These are phyloP conservation scores for Trichoderma gracile DNA, from an alignment of 2,329 filamentous ascomycete genomes.

Conservation along the genomic window DNA sequence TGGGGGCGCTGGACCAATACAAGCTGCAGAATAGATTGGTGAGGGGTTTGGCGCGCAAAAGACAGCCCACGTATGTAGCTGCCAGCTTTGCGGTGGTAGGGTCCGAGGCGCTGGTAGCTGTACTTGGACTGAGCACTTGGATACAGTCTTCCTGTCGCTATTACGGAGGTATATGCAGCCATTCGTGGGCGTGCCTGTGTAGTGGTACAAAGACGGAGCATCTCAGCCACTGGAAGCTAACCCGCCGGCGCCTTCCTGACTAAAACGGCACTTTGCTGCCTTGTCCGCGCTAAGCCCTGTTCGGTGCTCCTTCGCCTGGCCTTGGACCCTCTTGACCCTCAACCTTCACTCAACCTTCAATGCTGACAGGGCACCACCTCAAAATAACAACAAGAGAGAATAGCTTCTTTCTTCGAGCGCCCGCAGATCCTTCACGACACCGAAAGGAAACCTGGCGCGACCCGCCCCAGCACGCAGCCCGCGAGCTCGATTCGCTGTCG, in stretches of 20 bases:
- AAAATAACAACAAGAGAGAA: background rate
- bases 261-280: background rate
- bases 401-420: background rate
- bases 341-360: background rate
- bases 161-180: too few species aligned
- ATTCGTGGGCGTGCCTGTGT: too few species aligned
- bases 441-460: background rate
- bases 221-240: too few species aligned
- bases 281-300: constrained; percentile 14
- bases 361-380: constrained; percentile 7
- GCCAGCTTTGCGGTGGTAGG: background rate
- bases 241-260: background rate
- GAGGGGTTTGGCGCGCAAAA: constrained; percentile 13
- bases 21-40: constrained; percentile 16
- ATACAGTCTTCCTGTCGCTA: too few species aligned
- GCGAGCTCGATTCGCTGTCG: background rate
- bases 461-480: background rate
- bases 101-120: background rate
- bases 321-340: background rate
- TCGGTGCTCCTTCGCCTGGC: constrained; percentile 1
- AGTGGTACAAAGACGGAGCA: too few species aligned
- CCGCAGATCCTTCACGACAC: constrained; percentile 6
- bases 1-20: constrained; percentile 15
- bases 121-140: too few species aligned
- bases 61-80: constrained; percentile 2